These are phyloP conservation scores for Quambalaria eucalypti DNA, from an alignment of 1,284 basidiomycete species.

Conservation along the genomic window DNA sequence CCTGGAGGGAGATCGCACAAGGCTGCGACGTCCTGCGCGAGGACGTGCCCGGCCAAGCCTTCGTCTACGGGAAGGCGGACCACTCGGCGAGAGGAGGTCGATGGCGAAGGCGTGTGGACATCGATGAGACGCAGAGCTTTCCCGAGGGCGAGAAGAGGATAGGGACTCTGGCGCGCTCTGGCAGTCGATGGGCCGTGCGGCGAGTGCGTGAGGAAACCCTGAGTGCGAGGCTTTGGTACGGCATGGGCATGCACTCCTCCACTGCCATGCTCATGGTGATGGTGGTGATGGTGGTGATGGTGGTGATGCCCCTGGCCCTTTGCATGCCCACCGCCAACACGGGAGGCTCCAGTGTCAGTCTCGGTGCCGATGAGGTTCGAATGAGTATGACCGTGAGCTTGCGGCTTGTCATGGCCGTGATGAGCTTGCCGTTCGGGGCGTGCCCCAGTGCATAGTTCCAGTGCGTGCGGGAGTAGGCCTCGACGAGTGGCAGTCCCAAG, in stretches of 20 bases:
- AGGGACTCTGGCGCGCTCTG: constrained; percentile 55
- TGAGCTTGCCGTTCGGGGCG: constrained; percentile 18
- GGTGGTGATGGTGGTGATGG: constrained; percentile 45
- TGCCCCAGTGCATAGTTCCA: constrained; percentile 66
- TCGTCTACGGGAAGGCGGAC: constrained; percentile 40
- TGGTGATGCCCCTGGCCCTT: constrained; percentile 21
- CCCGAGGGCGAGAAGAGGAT: constrained; percentile 61
- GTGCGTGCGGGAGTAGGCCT: constrained; percentile 58
- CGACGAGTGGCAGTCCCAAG: constrained; percentile 50
- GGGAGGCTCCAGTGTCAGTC: constrained; percentile 7
- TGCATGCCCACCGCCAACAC: constrained; percentile 7
- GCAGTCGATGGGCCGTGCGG: constrained; percentile 25
- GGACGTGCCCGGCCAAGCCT: constrained; percentile 58
- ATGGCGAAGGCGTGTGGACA: constrained; percentile 51
- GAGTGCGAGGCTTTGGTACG: constrained; percentile 20
- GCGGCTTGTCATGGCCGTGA: background rate
- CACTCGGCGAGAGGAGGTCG: background rate
- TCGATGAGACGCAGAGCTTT: constrained; percentile 59
- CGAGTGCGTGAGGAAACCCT: background rate
- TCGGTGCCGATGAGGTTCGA: constrained; percentile 1
- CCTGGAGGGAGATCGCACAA: constrained; percentile 51
- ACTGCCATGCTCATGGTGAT: constrained; percentile 19
- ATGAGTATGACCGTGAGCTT: background rate
- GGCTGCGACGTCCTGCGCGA: constrained; percentile 66
- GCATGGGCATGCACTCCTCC: constrained; percentile 13